phyloP scores from a whole-genome alignment of 331 rosid species.

The Malus hybrid region DNA sequence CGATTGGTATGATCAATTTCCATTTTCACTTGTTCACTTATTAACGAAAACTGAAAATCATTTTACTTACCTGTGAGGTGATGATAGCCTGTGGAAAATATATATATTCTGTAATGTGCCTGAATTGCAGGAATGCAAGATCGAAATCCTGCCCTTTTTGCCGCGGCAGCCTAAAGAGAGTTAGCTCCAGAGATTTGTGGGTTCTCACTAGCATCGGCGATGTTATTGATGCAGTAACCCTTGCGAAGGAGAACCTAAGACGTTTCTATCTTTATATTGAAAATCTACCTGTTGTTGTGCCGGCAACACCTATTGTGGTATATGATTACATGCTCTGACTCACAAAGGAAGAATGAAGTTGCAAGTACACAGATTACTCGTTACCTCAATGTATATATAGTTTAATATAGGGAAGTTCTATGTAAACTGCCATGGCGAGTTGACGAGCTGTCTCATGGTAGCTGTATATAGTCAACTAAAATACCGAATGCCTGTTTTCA shows the following conservation, averaged over 20 bases:
- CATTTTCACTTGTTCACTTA: background rate
- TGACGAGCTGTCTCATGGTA: constrained; percentile 11
- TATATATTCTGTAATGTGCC: background rate
- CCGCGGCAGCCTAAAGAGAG: constrained; percentile 47
- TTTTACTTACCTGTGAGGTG: background rate
- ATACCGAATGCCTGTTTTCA: background rate
- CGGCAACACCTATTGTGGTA: constrained; percentile 31
- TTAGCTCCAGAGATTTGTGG: constrained; percentile 60
- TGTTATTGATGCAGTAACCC: constrained; percentile 38
- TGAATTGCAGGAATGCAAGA: constrained; percentile 47
- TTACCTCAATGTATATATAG: constrained; percentile 2
- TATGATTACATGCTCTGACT: constrained; percentile 58
- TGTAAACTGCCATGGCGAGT: constrained; percentile 7
- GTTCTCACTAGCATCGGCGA: constrained; percentile 42
- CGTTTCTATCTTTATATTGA: constrained; percentile 49
- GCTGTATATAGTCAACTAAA: constrained; percentile 17
- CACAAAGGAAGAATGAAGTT: constrained; percentile 1
- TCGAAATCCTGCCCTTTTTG: constrained; percentile 83
- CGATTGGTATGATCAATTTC: constrained; percentile 42
- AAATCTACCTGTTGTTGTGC: constrained; percentile 33
- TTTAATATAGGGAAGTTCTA: constrained; percentile 1
- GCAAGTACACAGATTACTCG: constrained; percentile 4
- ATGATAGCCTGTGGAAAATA: background rate
- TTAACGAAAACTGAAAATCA: background rate
- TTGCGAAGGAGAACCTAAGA: constrained; percentile 52